These are phyloP conservation scores for Quercus berberidifolia DNA, from an alignment of 306 rosid genomes.

Conservation along the genomic window DNA sequence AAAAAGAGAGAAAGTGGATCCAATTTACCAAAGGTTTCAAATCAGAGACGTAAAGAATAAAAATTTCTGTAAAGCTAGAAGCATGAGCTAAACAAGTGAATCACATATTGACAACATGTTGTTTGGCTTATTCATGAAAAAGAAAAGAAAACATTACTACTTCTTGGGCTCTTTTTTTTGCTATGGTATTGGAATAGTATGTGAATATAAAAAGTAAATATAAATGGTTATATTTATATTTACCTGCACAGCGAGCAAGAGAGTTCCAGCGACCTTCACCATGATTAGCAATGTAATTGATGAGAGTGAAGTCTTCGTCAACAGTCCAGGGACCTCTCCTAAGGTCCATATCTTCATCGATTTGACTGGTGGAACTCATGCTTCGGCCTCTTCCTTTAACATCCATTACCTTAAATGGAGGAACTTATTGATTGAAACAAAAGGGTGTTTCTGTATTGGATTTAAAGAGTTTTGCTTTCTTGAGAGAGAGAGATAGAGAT, in stretches of 20 bases:
- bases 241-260: conserved; percentile 79
- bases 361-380: conserved; percentile 3
- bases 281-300: conserved; percentile 81
- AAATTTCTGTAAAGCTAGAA: background rate
- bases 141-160: too few relatives aligned
- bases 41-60: background rate
- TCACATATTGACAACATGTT: background rate
- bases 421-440: conserved; percentile 21
- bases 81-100: background rate
- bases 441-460: conserved; percentile 12
- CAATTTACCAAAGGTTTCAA: conserved; percentile 16
- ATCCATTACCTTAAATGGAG: conserved; percentile 43
- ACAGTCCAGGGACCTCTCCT: conserved; percentile 95
- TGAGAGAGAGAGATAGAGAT: background rate
- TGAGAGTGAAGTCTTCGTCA: conserved; percentile 82
- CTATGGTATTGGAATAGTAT: background rate
- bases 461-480: background rate
- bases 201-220: background rate
- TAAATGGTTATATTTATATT: background rate
- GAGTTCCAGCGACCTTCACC: conserved; percentile 99
- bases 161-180: background rate
- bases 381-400: conserved; percentile 28
- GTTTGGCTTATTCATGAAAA: background rate
- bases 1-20: background rate
- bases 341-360: conserved; percentile 51